These are phyloP conservation scores for Colletotrichum karsti DNA, from an alignment of 2,329 filamentous ascomycete genomes.

Conservation along the genomic window DNA sequence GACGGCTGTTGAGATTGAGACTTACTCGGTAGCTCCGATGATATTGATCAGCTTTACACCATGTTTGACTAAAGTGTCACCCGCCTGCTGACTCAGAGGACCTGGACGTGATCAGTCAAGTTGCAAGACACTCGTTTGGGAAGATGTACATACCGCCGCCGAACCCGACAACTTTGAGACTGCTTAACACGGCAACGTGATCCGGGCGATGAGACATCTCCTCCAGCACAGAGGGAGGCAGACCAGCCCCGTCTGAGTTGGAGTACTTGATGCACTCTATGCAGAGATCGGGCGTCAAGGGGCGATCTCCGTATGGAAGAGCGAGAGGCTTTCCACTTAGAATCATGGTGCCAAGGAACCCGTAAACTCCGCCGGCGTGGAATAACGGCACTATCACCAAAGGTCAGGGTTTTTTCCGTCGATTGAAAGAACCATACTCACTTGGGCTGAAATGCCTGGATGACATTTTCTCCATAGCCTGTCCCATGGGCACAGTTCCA, in stretches of 20 bases:
- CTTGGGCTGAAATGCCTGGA: background rate
- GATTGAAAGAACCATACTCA: background rate
- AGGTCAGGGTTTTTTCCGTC: background rate
- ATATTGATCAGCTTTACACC: conserved; percentile 45
- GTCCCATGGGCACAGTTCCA: conserved; percentile 32
- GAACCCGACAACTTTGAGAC: conserved; percentile 42
- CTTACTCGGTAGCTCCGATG: conserved; percentile 51
- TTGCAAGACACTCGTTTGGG: background rate
- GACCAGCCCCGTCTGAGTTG: conserved; percentile 34
- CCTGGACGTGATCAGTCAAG: background rate
- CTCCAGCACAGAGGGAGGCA: conserved; percentile 51
- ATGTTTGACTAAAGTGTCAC: conserved; percentile 44
- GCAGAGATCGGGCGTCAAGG: conserved; percentile 43
- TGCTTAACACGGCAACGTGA: conserved; percentile 40
- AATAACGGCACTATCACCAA: conserved; percentile 43
- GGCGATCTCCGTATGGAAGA: conserved; percentile 40
- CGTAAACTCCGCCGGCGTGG: conserved; percentile 45
- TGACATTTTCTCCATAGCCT: conserved; percentile 39
- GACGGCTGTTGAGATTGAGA: background rate
- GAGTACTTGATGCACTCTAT: conserved; percentile 40
- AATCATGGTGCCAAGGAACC: conserved; percentile 34
- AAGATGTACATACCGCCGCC: conserved; percentile 43
- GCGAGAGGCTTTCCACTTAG: conserved; percentile 38
- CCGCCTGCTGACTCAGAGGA: conserved; percentile 42
- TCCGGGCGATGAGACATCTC: conserved; percentile 47